A percentile compares a stretch with the other conserved stretches of the same genome.
Evolutionary conservation across 2,329 filamentous ascomycete genomes (phyloP).

Genomic region (Cercospora sp.): DNA sequence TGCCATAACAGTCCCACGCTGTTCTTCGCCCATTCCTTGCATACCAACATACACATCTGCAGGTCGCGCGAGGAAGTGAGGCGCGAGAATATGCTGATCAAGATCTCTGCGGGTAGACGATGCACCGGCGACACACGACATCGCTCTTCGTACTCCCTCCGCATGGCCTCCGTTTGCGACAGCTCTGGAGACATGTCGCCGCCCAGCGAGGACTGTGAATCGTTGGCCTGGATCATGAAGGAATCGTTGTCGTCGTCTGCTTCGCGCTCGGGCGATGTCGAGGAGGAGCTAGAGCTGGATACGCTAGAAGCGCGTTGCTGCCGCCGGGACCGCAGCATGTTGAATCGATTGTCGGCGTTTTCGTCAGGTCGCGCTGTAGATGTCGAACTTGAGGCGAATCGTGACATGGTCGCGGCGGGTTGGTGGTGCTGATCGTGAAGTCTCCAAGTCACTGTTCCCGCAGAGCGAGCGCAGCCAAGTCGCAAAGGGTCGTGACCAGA

Average conservation of each 20-base stretch:
- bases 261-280: conserved; percentile 70
- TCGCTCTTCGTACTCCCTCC: conserved; percentile 58
- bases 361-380: not conserved
- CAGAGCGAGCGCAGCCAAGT: not conserved
- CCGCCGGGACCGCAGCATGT: conserved; percentile 33
- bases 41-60: conserved; percentile 89
- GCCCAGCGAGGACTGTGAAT: conserved; percentile 88
- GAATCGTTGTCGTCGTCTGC: conserved; percentile 94
- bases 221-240: conserved; percentile 77
- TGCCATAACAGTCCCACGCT: conserved; percentile 94
- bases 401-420: not conserved
- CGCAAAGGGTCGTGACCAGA: conserved; percentile 3
- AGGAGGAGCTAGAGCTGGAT: conserved; percentile 59
- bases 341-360: not conserved
- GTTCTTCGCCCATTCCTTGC: conserved; percentile 87
- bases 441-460: not conserved
- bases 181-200: conserved; percentile 58
- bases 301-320: conserved; percentile 36
- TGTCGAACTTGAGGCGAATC: not conserved
- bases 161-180: conserved; percentile 66
- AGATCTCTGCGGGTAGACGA: conserved; percentile 86
- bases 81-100: conserved; percentile 89
- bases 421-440: not conserved
- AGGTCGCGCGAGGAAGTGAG: conserved; percentile 72
- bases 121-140: conserved; percentile 76